These are phyloP conservation scores for Apophysomyces ossiformis DNA, from an alignment of 371 early-diverging fungal genomes.

Conservation along the genomic window DNA sequence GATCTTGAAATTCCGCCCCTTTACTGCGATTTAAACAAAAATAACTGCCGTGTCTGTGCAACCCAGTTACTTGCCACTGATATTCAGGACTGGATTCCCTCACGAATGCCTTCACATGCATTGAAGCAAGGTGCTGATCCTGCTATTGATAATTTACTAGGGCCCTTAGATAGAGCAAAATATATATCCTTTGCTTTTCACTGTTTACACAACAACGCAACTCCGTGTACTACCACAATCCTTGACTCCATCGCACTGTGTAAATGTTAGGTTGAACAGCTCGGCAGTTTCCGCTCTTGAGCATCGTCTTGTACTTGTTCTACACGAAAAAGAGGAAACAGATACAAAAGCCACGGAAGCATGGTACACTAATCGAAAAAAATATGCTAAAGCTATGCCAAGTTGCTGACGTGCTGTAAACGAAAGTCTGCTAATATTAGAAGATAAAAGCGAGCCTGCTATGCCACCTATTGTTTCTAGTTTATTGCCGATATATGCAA, in stretches of 20 bases:
- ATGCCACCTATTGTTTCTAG: conserved; percentile 36
- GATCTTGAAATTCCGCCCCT: too few species aligned
- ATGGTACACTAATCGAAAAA: conserved; percentile 28
- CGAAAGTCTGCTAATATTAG: conserved; percentile 31
- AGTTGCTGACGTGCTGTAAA: neutral
- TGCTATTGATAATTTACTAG: conserved; percentile 12
- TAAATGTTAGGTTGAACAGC: conserved; percentile 25
- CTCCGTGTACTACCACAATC: neutral
- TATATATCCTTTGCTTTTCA: conserved; percentile 46
- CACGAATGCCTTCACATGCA: neutral
- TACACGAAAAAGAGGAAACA: conserved; percentile 13
- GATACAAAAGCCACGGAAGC: conserved; percentile 28
- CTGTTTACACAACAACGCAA: neutral
- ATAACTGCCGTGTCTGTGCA: too few species aligned
- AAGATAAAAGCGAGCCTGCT: conserved; percentile 26
- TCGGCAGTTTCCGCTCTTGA: neutral
- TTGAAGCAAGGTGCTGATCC: neutral
- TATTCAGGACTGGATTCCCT: neutral
- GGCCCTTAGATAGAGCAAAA: conserved; percentile 29
- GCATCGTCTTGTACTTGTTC: conserved; percentile 13
- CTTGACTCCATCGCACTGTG: conserved; percentile 26
- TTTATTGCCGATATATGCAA: conserved; percentile 30
- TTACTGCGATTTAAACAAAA: too few species aligned
- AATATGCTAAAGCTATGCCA: neutral
- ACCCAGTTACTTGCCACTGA: neutral